These are phyloP conservation scores for Chimonanthus praecox DNA, from an alignment of 164 flowering plant genomes.

Conservation along the genomic window DNA sequence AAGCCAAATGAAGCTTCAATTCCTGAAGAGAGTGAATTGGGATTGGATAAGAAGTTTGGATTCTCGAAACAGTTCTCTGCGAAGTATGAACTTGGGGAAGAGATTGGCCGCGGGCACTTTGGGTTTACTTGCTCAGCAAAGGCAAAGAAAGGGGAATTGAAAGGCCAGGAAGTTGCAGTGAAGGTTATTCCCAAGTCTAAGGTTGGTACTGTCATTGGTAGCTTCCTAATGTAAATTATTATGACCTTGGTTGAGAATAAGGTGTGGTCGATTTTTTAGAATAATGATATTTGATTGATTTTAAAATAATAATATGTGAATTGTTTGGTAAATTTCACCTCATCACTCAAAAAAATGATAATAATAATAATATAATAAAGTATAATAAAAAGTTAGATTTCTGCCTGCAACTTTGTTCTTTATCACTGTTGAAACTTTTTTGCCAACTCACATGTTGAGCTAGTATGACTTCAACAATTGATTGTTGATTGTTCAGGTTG, in stretches of 20 bases:
- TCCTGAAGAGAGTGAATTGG: slow-evolving; percentile 76
- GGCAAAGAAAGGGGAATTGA: slow-evolving; percentile 77
- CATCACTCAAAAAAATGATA: too few relatives aligned
- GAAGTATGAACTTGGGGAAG: slow-evolving; percentile 86
- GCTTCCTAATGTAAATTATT: neutral
- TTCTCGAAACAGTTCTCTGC: slow-evolving; percentile 54
- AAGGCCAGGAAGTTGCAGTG: slow-evolving; percentile 90
- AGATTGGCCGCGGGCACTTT: slow-evolving; percentile 92
- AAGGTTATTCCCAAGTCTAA: slow-evolving; percentile 90
- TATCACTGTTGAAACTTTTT: too few relatives aligned
- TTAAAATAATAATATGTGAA: too few relatives aligned
- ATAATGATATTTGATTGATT: too few relatives aligned
- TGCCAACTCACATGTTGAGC: too few relatives aligned
- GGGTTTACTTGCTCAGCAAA: slow-evolving; percentile 84
- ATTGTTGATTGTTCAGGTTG: too few relatives aligned
- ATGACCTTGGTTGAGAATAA: neutral
- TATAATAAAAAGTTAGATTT: too few relatives aligned
- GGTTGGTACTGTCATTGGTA: slow-evolving; percentile 33
- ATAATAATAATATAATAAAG: too few relatives aligned
- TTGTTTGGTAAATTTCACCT: too few relatives aligned
- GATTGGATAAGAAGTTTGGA: slow-evolving; percentile 81
- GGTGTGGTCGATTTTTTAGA: too few relatives aligned
- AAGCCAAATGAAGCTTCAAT: slow-evolving; percentile 91
- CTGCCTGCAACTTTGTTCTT: too few relatives aligned
- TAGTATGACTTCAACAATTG: too few relatives aligned